Percentiles rank a stretch among this genome's conserved stretches.
Conservation (phyloP, 495 filamentous ascomycete genomes). For the Aspergillus conjunctus region DNA sequence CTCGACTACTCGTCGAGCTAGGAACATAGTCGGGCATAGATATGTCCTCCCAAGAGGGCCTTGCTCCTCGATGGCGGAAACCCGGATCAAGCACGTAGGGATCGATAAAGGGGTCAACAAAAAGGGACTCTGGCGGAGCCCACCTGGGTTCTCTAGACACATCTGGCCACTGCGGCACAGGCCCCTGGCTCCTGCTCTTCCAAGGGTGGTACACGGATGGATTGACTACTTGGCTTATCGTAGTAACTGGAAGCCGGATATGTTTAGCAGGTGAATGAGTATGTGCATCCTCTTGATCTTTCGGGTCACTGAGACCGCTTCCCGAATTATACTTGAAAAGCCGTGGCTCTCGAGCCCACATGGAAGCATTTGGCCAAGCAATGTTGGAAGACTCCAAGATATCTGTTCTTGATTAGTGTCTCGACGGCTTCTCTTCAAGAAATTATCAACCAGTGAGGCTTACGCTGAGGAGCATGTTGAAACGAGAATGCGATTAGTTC, state of each 20-base stretch:
- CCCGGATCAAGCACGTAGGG: constrained; percentile 35
- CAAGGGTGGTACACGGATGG: constrained; percentile 31
- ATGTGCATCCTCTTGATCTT: constrained; percentile 47
- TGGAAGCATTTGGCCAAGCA: constrained; percentile 76
- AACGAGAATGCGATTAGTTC: constrained; percentile 81
- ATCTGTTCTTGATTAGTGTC: constrained; percentile 48
- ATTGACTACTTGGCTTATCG: constrained; percentile 26
- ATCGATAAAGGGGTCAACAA: constrained; percentile 44
- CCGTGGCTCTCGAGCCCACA: constrained; percentile 62
- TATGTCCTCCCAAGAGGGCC: constrained; percentile 50
- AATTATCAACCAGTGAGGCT: constrained; percentile 19
- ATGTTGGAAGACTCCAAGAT: constrained; percentile 76
- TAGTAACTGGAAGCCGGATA: constrained; percentile 17
- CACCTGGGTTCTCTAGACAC: constrained; percentile 25
- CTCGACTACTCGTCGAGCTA: constrained; percentile 45
- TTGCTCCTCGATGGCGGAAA: constrained; percentile 39
- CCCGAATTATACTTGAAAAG: constrained; percentile 40
- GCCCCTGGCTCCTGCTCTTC: constrained; percentile 25
- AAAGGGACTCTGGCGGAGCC: constrained; percentile 26
- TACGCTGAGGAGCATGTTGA: constrained; percentile 82
- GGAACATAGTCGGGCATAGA: constrained; percentile 57
- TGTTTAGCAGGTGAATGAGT: constrained; percentile 53
- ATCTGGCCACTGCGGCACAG: constrained; percentile 23
- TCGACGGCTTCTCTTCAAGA: not conserved
- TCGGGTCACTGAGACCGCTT: constrained; percentile 24